Evolutionary conservation across 2,329 filamentous ascomycete genomes (phyloP).

Genomic region (Didymella pomorum): DNA sequence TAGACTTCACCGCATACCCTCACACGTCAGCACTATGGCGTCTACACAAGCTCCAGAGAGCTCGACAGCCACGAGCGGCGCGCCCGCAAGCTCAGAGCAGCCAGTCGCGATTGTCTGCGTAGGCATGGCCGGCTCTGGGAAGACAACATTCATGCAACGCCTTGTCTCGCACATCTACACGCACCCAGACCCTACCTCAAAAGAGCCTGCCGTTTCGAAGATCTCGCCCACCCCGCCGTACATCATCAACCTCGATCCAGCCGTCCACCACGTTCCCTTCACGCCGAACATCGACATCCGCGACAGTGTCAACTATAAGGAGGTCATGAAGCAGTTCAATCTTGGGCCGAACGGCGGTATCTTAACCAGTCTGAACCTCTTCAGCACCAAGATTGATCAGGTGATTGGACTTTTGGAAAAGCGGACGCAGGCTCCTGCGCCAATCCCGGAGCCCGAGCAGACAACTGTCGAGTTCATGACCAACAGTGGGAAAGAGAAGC

Average conservation of each 20-base stretch:
- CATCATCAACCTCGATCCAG: conserved; percentile 95
- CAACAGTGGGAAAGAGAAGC: conserved; percentile 41
- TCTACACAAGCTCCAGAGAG: conserved; percentile 35
- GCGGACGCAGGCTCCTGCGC: conserved; percentile 68
- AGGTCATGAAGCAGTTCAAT: conserved; percentile 99
- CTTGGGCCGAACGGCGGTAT: conserved; percentile 97
- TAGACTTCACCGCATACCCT: neutral
- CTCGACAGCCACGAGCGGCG: conserved; percentile 13
- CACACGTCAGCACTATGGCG: conserved; percentile 51
- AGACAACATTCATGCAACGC: conserved; percentile 99
- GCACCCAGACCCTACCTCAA: conserved; percentile 63
- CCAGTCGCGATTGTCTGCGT: conserved; percentile 90
- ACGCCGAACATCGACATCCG: conserved; percentile 98
- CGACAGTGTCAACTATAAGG: conserved; percentile 98
- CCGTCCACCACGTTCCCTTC: conserved; percentile 91
- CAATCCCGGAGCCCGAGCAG: conserved; percentile 37
- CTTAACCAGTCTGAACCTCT: conserved; percentile 92
- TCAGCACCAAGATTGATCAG: conserved; percentile 98
- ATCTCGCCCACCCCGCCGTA: conserved; percentile 71
- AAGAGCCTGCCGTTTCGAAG: conserved; percentile 42
- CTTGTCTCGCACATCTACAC: conserved; percentile 92
- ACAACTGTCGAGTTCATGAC: conserved; percentile 49
- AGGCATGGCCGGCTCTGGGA: conserved; percentile 97
- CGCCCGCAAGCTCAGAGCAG: conserved; percentile 19
- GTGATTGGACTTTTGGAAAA: conserved; percentile 90